Evolutionary conservation across 225 moss, liverwort and hornwort genomes (phyloP), one percentile per base, ranked within the genome.

Genomic region (Climacium dendroides): DNA sequence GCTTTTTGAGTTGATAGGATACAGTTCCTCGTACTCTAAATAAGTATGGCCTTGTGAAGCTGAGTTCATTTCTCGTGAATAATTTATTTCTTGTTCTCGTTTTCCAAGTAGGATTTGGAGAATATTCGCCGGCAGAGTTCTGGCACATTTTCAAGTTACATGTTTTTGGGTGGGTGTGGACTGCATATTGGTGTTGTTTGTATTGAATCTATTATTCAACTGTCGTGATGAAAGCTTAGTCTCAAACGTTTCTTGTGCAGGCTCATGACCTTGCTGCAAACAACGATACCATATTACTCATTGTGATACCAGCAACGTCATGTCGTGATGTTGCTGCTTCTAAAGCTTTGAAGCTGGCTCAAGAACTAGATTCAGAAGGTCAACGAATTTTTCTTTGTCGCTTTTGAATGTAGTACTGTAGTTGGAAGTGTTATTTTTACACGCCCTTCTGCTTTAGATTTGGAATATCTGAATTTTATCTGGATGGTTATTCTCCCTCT

Each of bases 321-420:
- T 96, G 95, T 73, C 96, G 97, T 85, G 97, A 97, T 83, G 94
- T 99, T 81, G 90, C 97, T 93, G 93, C 94, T 86, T 96, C 96
- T 78, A 93, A 97, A 85, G 97, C 96, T 83, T 89, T 99, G 95
- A 99, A 95, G 83, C 83, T 99, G 89, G 97, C 97, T 86, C 97
- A 97, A 94, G 98, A 99, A 86, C 89, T 99, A 89, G 98, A 99
- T 87, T 81, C 97, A 80, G 98, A 99, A 73, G 98, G 98, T 98
- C 78, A 78, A 90, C 67, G 80, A 32, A 16, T 43, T 78, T 59
- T 78, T 29, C 55, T 52, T 67, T 13, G 37, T 19, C 59, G 62
- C 53, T 34, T 54, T 84, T 63, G 62, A 34, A 45, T 48, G 63
- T 34, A 81, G 34, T 34, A 52, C 61, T 82, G 53, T 67, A 66